These are phyloP conservation scores for Kazachstania viticola DNA, from an alignment of 805 yeast genomes.

Conservation along the genomic window DNA sequence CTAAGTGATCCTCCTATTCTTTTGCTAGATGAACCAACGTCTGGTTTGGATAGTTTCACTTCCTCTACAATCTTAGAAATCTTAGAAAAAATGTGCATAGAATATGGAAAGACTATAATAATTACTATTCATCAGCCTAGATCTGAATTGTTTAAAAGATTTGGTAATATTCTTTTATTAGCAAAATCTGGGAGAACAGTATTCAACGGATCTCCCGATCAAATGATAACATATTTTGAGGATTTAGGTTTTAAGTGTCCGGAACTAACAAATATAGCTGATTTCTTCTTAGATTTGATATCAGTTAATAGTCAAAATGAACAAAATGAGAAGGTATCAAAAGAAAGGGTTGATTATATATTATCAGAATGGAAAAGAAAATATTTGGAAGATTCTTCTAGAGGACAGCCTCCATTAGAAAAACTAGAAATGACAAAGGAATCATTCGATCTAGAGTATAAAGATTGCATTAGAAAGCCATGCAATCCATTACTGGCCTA, in stretches of 20 bases:
- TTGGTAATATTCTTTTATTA: slow-evolving; percentile 61
- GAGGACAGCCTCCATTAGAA: background rate
- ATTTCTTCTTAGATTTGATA: slow-evolving; percentile 57
- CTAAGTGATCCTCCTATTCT: slow-evolving; percentile 60
- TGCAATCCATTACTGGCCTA: slow-evolving; percentile 20
- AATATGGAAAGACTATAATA: slow-evolving; percentile 55
- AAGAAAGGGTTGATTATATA: slow-evolving; percentile 30
- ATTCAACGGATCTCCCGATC: slow-evolving; percentile 46
- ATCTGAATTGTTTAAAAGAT: slow-evolving; percentile 46
- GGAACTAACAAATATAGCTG: slow-evolving; percentile 55
- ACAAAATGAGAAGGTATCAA: slow-evolving; percentile 30
- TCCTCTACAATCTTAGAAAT: slow-evolving; percentile 57
- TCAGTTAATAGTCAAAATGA: slow-evolving; percentile 42
- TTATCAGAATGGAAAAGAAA: slow-evolving; percentile 29
- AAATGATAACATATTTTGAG: slow-evolving; percentile 38
- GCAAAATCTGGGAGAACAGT: slow-evolving; percentile 66
- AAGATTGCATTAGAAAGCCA: slow-evolving; percentile 13
- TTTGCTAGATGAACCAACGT: slow-evolving; percentile 79
- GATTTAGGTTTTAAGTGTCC: slow-evolving; percentile 47
- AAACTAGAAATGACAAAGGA: slow-evolving; percentile 8
- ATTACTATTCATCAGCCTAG: slow-evolving; percentile 81
- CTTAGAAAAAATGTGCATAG: slow-evolving; percentile 40
- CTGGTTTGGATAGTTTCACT: slow-evolving; percentile 76
- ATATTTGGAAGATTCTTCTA: background rate
- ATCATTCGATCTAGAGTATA: slow-evolving; percentile 9